Evolutionary conservation across 2,329 filamentous ascomycete genomes (phyloP), one percentile per base, ranked within the genome.

Genomic region (Aureobasidium namibiae): DNA sequence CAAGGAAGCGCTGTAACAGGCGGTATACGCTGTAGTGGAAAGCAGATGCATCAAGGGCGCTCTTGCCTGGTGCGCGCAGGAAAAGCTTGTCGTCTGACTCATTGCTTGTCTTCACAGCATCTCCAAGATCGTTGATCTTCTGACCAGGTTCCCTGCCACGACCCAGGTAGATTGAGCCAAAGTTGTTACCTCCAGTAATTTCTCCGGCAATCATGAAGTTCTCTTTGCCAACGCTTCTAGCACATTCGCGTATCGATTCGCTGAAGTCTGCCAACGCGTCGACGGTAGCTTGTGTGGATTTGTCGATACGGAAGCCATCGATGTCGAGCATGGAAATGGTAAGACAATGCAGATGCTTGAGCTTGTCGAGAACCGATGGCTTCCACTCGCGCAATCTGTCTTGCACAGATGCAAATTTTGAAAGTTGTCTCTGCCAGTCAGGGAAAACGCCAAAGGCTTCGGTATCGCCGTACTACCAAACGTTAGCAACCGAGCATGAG

Each of bases 351-450:
- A 86, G 83, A 42, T 78, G 78, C 63, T 81, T 78, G 61, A 87
- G 72, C 63, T 81, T 82, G 48, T 79, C 75, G 29, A 78, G 72
- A 0, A 86, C 83, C 16, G 78, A 78, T 4, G 81, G 80, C 33
- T 78, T 66, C 84, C 84, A 87, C 64, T 86, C 83, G 56, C 84
- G 78, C 5, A 87, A 73, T 66, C 84, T 82, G 69, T 87, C 84
- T 70, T 87, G 84, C 1, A 86, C 84, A 44, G 80, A 84, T 46
- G 82, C 82, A 69, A 86, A 87, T 64, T 86, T 87, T 14, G 82
- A 79, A 41, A 87, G 75, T 67, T 86, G 81, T 67, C 82, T 80
- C 65, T 84, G 74, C 80, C 81, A 86, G 66, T 85, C 82, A 0
- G 82, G 80, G 60, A 80, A 85, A 13, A 83, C 79, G 63, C 83